phyloP scores from a whole-genome alignment of 495 filamentous ascomycete species.

The Penicillium fimorum region DNA sequence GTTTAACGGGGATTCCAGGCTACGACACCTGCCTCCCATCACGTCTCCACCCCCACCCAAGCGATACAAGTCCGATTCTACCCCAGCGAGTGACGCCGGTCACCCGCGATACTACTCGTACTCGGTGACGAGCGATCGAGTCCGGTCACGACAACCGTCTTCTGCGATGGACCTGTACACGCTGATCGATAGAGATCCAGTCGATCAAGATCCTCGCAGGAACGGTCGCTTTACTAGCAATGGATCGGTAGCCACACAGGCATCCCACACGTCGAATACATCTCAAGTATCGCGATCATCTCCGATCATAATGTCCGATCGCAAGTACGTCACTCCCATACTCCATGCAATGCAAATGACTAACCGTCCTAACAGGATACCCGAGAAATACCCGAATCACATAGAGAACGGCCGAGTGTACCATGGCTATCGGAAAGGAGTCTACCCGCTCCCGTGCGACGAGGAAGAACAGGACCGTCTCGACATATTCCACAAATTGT shows the following conservation, averaged over 20 bases:
- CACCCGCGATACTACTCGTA: constrained; percentile 31
- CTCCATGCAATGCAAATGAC: constrained; percentile 8
- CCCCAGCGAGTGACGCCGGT: constrained; percentile 21
- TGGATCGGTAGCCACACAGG: constrained; percentile 33
- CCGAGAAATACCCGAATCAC: constrained; percentile 35
- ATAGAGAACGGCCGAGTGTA: constrained; percentile 51
- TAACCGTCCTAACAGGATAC: constrained; percentile 32
- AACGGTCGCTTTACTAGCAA: constrained; percentile 31
- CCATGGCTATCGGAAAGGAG: constrained; percentile 48
- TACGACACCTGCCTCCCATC: constrained; percentile 24
- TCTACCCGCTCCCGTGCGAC: constrained; percentile 53
- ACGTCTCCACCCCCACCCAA: constrained; percentile 27
- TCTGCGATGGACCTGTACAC: constrained; percentile 46
- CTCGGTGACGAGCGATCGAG: constrained; percentile 32
- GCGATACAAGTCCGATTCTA: constrained; percentile 32
- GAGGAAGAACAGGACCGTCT: constrained; percentile 69
- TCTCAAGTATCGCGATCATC: constrained; percentile 25
- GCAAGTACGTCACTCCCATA: constrained; percentile 31
- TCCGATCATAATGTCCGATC: constrained; percentile 18
- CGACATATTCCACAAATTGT: constrained; percentile 76
- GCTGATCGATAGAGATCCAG: constrained; percentile 39
- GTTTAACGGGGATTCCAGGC: constrained; percentile 10
- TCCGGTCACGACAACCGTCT: constrained; percentile 39
- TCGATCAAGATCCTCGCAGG: constrained; percentile 23
- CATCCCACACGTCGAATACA: constrained; percentile 22